phyloP scores from a whole-genome alignment of 164 flowering plant genomes.

The Chimonanthus salicifolius region DNA sequence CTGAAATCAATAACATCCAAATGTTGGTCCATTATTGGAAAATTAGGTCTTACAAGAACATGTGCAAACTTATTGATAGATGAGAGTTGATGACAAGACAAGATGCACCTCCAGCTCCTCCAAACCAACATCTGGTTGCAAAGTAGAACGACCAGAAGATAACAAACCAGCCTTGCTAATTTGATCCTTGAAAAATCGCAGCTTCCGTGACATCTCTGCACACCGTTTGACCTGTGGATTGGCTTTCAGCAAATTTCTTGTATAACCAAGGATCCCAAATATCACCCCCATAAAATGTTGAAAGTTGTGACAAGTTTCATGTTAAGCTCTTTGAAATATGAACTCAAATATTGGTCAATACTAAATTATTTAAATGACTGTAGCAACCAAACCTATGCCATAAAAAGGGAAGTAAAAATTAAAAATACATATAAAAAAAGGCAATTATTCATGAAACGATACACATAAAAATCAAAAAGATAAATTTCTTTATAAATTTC shows the following conservation, averaged over 20 bases:
- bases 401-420: too few species aligned
- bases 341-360: too few species aligned
- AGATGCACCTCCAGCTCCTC: constrained; percentile 78
- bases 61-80: neutral
- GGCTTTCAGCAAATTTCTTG: constrained; percentile 13
- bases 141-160: constrained; percentile 40
- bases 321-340: too few species aligned
- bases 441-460: too few species aligned
- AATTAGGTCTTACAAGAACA: constrained; percentile 3
- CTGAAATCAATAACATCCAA: constrained; percentile 34
- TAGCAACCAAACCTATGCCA: too few species aligned
- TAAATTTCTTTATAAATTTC: too few species aligned
- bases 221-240: constrained; percentile 82
- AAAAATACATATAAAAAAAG: too few species aligned
- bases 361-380: too few species aligned
- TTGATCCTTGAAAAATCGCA: constrained; percentile 85
- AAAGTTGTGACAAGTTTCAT: neutral
- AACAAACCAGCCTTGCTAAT: constrained; percentile 71
- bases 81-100: neutral
- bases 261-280: neutral
- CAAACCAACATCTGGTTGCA: constrained; percentile 60
- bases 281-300: neutral
- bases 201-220: constrained; percentile 94
- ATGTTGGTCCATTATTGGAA: constrained; percentile 2
- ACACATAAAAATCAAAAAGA: too few species aligned